Conservation (phyloP, 1,139 yeast species). For the Yamadazyma epiphylla region DNA sequence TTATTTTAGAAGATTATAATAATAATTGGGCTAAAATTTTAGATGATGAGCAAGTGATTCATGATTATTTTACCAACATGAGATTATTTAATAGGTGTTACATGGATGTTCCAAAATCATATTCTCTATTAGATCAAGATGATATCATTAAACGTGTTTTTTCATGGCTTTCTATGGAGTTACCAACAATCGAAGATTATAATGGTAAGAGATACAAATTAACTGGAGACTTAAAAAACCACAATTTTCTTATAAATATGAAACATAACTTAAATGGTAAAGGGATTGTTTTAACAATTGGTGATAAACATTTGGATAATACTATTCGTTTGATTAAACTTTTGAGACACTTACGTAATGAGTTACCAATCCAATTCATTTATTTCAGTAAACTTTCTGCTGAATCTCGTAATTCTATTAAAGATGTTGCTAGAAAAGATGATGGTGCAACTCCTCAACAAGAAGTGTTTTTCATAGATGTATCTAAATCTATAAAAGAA, state of each 20-base stretch:
- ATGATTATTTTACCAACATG: conserved; percentile 38
- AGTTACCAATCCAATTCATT: conserved; percentile 35
- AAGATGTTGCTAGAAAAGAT: conserved; percentile 17
- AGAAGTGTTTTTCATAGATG: conserved; percentile 44
- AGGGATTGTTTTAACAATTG: conserved; percentile 38
- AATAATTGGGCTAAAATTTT: conserved; percentile 10
- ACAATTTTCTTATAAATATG: conserved; percentile 18
- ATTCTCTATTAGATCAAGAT: conserved; percentile 6
- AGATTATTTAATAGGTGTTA: conserved; percentile 43
- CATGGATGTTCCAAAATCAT: conserved; percentile 16
- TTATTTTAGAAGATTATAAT: conserved; percentile 6
- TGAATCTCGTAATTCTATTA: conserved; percentile 20
- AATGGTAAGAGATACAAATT: conserved; percentile 11
- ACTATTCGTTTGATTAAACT: conserved; percentile 25
- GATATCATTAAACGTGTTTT: conserved; percentile 14
- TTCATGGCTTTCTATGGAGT: conserved; percentile 24
- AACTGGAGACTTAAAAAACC: conserved; percentile 6
- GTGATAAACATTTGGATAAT: conserved; percentile 26
- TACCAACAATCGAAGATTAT: conserved; percentile 19
- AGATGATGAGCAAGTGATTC: conserved; percentile 28
- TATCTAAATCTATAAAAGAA: conserved; percentile 24
- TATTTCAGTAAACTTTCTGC: conserved; percentile 19
- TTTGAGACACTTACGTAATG: conserved; percentile 26
- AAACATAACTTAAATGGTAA: conserved; percentile 22
- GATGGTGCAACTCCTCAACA: conserved; percentile 24